These are phyloP conservation scores for Afroboletus lepidellus DNA, from an alignment of 1,284 basidiomycete genomes.

Conservation along the genomic window DNA sequence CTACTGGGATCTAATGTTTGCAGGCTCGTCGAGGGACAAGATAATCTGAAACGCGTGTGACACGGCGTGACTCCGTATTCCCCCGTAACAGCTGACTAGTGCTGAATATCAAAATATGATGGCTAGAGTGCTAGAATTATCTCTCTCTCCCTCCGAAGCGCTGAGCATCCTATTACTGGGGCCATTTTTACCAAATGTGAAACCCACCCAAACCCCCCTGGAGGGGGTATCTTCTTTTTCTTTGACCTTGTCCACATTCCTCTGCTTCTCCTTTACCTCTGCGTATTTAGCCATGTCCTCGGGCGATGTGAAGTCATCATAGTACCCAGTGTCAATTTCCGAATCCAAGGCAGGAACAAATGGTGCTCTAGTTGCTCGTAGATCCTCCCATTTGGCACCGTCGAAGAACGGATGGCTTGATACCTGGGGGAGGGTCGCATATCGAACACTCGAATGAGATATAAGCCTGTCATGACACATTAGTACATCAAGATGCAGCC, in stretches of 20 bases:
- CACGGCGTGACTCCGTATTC: slow-evolving; percentile 14
- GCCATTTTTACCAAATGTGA: slow-evolving; percentile 93
- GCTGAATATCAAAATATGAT: slow-evolving; percentile 66
- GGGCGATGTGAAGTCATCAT: slow-evolving; percentile 91
- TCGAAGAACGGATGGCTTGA: slow-evolving; percentile 86
- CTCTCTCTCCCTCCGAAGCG: slow-evolving; percentile 38
- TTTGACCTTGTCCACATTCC: slow-evolving; percentile 87
- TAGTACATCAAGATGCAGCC: slow-evolving; percentile 3
- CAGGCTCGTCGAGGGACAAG: slow-evolving; percentile 13
- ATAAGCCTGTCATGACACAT: slow-evolving; percentile 49
- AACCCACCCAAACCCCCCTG: slow-evolving; percentile 93
- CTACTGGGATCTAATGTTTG: not conserved
- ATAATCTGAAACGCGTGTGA: slow-evolving; percentile 13
- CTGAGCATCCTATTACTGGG: slow-evolving; percentile 45
- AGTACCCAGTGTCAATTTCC: slow-evolving; percentile 96
- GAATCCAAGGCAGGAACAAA: slow-evolving; percentile 96
- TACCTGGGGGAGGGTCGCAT: slow-evolving; percentile 73
- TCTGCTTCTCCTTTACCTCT: slow-evolving; percentile 97
- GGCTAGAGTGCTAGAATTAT: slow-evolving; percentile 52
- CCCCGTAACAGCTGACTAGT: not conserved
- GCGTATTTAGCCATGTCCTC: slow-evolving; percentile 99
- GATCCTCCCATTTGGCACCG: slow-evolving; percentile 70
- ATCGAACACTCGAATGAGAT: slow-evolving; percentile 79
- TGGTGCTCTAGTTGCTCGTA: slow-evolving; percentile 82
- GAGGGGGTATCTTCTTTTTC: slow-evolving; percentile 79